Evolutionary conservation across 2,329 filamentous ascomycete species (phyloP).

Genomic region (Penicillium sp.): DNA sequence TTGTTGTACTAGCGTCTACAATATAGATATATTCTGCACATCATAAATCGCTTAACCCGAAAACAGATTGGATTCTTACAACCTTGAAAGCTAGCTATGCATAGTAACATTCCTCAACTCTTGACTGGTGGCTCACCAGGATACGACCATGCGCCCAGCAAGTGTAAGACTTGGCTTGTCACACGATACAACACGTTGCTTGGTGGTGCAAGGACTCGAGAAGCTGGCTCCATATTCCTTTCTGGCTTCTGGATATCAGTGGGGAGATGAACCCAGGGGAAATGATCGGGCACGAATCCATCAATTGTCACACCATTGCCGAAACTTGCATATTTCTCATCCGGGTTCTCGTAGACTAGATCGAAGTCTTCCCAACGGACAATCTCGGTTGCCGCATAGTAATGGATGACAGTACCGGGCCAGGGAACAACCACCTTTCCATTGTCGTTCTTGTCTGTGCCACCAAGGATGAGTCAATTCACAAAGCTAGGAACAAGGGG

Average conservation of each 20-base stretch:
- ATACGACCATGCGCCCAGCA: background rate
- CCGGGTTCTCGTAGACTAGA: background rate
- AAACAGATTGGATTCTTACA: background rate
- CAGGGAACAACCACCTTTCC: constrained; percentile 13
- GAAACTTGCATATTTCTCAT: constrained; percentile 7
- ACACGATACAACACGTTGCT: background rate
- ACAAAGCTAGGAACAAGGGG: background rate
- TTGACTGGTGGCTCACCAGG: background rate
- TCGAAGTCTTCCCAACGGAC: constrained; percentile 15
- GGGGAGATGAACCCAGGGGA: constrained; percentile 3
- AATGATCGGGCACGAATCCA: constrained; percentile 1
- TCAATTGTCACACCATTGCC: constrained; percentile 3
- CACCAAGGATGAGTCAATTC: background rate
- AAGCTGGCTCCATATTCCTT: background rate
- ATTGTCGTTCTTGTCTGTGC: constrained; percentile 7
- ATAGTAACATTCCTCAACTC: background rate
- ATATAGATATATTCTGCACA: background rate
- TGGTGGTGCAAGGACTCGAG: background rate
- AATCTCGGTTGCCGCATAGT: constrained; percentile 13
- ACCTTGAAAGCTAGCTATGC: background rate
- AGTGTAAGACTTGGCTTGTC: background rate
- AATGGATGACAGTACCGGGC: constrained; percentile 16
- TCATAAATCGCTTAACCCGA: background rate
- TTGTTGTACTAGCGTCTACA: background rate
- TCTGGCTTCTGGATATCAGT: background rate